Evolutionary conservation across 2,329 filamentous ascomycete species (phyloP).

Genomic region (Nakataea oryzae): DNA sequence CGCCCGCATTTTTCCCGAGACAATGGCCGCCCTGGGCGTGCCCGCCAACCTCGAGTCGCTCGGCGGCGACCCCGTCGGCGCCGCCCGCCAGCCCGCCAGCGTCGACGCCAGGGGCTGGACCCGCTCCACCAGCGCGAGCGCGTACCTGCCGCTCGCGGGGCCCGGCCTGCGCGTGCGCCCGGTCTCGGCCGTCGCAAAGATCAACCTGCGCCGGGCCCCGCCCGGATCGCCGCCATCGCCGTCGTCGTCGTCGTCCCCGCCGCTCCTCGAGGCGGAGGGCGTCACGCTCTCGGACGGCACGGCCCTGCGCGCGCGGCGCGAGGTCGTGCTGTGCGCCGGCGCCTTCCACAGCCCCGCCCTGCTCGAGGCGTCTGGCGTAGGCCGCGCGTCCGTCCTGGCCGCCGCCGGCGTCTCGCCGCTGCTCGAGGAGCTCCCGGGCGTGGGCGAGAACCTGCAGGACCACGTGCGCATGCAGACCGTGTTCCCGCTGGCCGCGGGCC

Average conservation of each 20-base stretch:
- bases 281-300: slow-evolving; percentile 15
- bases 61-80: slow-evolving; percentile 37
- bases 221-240: too few species aligned
- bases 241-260: slow-evolving; percentile 2
- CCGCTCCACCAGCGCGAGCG: slow-evolving; percentile 34
- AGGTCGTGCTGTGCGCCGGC: slow-evolving; percentile 6
- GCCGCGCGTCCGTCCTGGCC: slow-evolving; percentile 34
- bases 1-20: slow-evolving; percentile 15
- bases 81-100: slow-evolving; percentile 36
- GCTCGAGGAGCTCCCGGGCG: slow-evolving; percentile 41
- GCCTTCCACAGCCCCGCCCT: slow-evolving; percentile 4
- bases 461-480: slow-evolving; percentile 6
- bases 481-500: not conserved
- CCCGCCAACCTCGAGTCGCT: slow-evolving; percentile 30
- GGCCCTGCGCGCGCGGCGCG: slow-evolving; percentile 12
- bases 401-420: slow-evolving; percentile 34
- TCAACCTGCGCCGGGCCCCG: not conserved
- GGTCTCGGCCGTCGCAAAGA: not conserved
- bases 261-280: slow-evolving; percentile 9
- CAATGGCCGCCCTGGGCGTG: slow-evolving; percentile 33
- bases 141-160: slow-evolving; percentile 27
- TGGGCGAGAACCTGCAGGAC: slow-evolving; percentile 39
- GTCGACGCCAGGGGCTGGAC: slow-evolving; percentile 34
- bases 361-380: slow-evolving; percentile 33
- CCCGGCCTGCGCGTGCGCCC: not conserved